Conservation (phyloP, 306 rosid genomes). For the Pyrus betulifolia region DNA sequence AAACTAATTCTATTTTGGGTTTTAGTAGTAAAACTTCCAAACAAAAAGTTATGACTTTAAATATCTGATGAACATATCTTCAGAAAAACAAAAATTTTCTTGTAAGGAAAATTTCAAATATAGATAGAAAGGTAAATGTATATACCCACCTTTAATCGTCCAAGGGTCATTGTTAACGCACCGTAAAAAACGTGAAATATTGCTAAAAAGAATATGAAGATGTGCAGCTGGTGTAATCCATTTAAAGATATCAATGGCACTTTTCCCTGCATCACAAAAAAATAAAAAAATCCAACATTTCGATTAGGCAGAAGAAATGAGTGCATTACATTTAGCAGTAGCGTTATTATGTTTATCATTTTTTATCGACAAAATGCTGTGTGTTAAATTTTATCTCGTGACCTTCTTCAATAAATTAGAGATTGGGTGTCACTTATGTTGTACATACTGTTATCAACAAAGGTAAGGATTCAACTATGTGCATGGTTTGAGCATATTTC, state of each 20-base stretch:
- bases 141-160: constrained; percentile 68
- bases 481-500: too few relatives aligned
- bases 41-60: not conserved
- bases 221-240: constrained; percentile 85
- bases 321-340: too few relatives aligned
- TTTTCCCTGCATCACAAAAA: constrained; percentile 40
- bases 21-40: not conserved
- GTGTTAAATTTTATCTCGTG: too few relatives aligned
- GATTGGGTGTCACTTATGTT: too few relatives aligned
- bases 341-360: too few relatives aligned
- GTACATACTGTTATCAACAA: too few relatives aligned
- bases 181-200: constrained; percentile 77
- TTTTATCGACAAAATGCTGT: too few relatives aligned
- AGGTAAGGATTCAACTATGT: too few relatives aligned
- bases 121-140: not conserved
- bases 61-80: not conserved
- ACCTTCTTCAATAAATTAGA: too few relatives aligned
- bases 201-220: constrained; percentile 91
- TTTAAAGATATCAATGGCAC: constrained; percentile 60
- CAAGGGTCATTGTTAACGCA: constrained; percentile 75
- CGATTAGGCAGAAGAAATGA: too few relatives aligned
- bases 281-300: not conserved
- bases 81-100: not conserved
- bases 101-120: not conserved
- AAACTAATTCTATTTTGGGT: not conserved